Base-by-base conservation (phyloP, 495 filamentous ascomycete species). In the Penicillium canariense region DNA sequence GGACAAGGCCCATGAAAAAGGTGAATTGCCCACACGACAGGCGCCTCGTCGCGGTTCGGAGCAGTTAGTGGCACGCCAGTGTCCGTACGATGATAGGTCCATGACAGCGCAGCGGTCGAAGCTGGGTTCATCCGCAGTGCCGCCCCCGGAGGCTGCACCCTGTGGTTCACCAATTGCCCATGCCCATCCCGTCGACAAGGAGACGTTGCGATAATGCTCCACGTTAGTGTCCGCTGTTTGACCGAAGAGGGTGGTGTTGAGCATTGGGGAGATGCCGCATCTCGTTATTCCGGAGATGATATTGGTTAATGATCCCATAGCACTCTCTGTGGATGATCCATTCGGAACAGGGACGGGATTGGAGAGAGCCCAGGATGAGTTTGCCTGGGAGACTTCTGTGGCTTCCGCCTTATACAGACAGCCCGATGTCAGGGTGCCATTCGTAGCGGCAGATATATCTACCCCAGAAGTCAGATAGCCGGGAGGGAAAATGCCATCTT, bases 341-440 rank as follows among this genome's bases (percentile, higher is more conserved):
- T 54, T 38, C n/a, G 65, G 65, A 14, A 68, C 44, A 2, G 74
- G 53, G n/a, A 76, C 52, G 15, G 48, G 23, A 40, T 50, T 61
- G 14, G 67, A 62, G n/a, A 65, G 28, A 22, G 82, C 81, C 83
- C 84, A 87, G 7, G 84, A 86, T 5, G 78, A 73, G 56, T 87
- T 86, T 22, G 66, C 67, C 8, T 65, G 51, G 9, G 73, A 65
- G n/a, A 83, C 54, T 4, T 60, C 46, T 5, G 71, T 62, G 1
- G 59, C 69, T 1, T 60, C 66, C 1, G 72, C 56, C 28, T 73
- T 54, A 52, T 82, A 81, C 30, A 82, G 70, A 62, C 84, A 87
- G 18, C 80, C 80, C 11, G 60, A 66, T 4, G 69, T 69, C 8
- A 83, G 34, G n/a, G 55, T 64, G 10, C 76, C 80, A 8, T 69